phyloP scores from a whole-genome alignment of 345 rosid genomes.

The Salix koriyanagi region DNA sequence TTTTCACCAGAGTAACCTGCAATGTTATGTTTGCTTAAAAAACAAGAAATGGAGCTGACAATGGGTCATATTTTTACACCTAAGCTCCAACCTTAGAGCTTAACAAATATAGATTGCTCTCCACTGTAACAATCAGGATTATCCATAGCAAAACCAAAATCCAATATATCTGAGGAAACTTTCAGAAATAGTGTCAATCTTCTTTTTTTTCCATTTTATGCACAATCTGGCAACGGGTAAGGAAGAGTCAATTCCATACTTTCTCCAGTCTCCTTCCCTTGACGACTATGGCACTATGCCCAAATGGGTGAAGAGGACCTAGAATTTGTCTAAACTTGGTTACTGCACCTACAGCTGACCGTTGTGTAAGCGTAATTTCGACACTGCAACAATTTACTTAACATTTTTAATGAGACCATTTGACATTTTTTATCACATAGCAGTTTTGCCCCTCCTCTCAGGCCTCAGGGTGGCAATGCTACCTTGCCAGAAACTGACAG shows the following conservation, averaged over 20 bases:
- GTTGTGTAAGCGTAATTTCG: background rate
- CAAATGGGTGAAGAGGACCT: background rate
- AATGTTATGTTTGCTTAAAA: background rate
- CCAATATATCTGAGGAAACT: background rate
- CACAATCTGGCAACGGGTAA: background rate
- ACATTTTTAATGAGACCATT: background rate
- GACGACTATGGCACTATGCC: background rate
- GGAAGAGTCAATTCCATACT: background rate
- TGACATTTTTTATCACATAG: background rate
- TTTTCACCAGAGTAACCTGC: slow-evolving; percentile 88
- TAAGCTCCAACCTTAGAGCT: background rate
- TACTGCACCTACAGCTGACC: background rate
- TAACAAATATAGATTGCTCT: background rate
- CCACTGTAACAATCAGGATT: background rate
- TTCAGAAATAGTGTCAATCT: background rate
- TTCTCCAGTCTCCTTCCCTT: background rate
- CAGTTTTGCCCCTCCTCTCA: background rate
- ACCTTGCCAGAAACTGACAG: background rate
- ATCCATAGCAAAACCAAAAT: background rate
- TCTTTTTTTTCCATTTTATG: background rate
- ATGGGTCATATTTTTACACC: background rate
- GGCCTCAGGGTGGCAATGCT: background rate
- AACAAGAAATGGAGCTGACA: background rate
- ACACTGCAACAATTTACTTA: background rate
- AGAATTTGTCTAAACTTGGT: background rate